These are phyloP conservation scores for Neodidymelliopsis sp. DNA, from an alignment of 2,329 filamentous ascomycete species.

Conservation along the genomic window DNA sequence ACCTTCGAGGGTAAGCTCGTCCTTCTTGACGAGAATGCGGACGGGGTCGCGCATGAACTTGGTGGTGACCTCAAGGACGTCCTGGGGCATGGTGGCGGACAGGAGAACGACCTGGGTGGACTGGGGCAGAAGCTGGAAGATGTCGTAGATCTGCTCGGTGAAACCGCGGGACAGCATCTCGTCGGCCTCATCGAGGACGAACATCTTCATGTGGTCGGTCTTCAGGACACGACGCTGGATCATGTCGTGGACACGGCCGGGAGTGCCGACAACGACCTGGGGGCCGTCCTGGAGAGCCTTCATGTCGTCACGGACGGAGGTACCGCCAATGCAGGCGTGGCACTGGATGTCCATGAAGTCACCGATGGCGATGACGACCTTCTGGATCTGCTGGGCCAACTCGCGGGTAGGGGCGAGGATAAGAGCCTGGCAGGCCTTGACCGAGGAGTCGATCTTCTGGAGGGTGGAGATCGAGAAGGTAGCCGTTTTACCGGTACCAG, in stretches of 20 bases:
- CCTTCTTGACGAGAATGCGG: slow-evolving; percentile 99
- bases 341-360: slow-evolving; percentile 99
- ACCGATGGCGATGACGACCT: slow-evolving; percentile 97
- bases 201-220: slow-evolving; percentile 99
- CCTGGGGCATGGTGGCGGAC: slow-evolving; percentile 98
- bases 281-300: slow-evolving; percentile 95
- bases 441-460: slow-evolving; percentile 94
- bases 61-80: slow-evolving; percentile 98
- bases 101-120: slow-evolving; percentile 98
- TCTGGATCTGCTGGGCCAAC: slow-evolving; percentile 99
- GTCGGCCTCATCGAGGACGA: slow-evolving; percentile 98
- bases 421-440: slow-evolving; percentile 97
- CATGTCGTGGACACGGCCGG: slow-evolving; percentile 99
- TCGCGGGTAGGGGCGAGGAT: slow-evolving; percentile 98
- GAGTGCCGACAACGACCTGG: slow-evolving; percentile 97
- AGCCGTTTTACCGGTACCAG: slow-evolving; percentile 98
- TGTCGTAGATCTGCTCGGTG: slow-evolving; percentile 99
- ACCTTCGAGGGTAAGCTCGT: slow-evolving; percentile 98
- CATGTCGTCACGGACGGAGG: slow-evolving; percentile 98
- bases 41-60: slow-evolving; percentile 99
- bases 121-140: slow-evolving; percentile 98
- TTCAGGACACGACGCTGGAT: slow-evolving; percentile 97
- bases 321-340: slow-evolving; percentile 99
- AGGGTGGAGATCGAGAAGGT: slow-evolving; percentile 99
- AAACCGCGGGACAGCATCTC: slow-evolving; percentile 99